Conservation (phyloP, 805 yeast genomes). For the Priceomyces castillae region DNA sequence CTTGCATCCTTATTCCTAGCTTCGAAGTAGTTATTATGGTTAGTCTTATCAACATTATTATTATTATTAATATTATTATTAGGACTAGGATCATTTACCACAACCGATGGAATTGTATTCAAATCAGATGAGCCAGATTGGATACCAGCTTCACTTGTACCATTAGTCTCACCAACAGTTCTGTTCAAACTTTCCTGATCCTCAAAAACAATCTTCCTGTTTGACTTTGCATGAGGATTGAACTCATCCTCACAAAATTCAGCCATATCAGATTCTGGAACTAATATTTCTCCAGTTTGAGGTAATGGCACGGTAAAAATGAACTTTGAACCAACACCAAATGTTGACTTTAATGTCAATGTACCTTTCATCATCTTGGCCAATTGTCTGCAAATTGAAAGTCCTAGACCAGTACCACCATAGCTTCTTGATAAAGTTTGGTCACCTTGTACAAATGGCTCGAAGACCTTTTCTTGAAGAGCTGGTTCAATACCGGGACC, state of each 20-base stretch:
- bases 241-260: conserved; percentile 65
- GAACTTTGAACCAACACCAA: conserved; percentile 84
- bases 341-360: conserved; percentile 64
- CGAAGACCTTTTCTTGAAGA: conserved; percentile 81
- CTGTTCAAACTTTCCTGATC: conserved; percentile 5
- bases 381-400: conserved; percentile 83
- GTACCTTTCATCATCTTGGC: conserved; percentile 91
- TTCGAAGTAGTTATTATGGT: not conserved
- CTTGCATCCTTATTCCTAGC: not conserved
- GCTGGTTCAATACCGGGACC: conserved; percentile 93
- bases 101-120: not conserved
- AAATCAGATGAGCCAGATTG: not conserved
- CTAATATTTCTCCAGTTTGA: conserved; percentile 56
- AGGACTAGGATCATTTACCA: no score
- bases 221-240: conserved; percentile 51
- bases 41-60: not conserved
- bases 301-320: conserved; percentile 74
- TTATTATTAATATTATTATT: not conserved
- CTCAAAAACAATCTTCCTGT: conserved; percentile 47
- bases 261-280: conserved; percentile 34
- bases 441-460: conserved; percentile 97
- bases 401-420: conserved; percentile 96
- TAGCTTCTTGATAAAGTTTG: conserved; percentile 86
- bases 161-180: not conserved
- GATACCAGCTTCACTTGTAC: not conserved